Evolutionary conservation across 1,284 basidiomycete genomes (phyloP), one percentile per base, ranked within the genome.

Genomic region (Kwoniella shivajii): DNA sequence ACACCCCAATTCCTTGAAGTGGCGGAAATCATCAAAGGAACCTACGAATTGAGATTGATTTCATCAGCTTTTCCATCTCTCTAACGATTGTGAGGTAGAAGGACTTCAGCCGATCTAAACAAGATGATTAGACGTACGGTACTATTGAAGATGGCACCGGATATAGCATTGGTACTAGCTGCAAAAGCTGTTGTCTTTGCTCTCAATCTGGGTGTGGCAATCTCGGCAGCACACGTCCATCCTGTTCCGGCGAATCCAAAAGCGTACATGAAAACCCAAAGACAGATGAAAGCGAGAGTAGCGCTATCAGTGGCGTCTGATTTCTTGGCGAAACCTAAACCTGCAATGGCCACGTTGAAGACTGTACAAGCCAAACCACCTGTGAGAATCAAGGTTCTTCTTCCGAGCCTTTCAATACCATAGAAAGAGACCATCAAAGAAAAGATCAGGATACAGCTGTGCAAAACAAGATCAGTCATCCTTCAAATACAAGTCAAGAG

Each of bases 21-120:
- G 14, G 57, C 43, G 5, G 57, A 50, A 6, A 64, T 44, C 65
- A 71, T 67, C 27, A 66, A 51, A 0, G 69, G 65, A 0, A 67
- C 64, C 33, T 16, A 43, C 48, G 30, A 57, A 63, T 18, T n/a
- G n/a, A n/a, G n/a, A n/a, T n/a, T n/a, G n/a, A n/a, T n/a, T n/a
- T n/a, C n/a, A n/a, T n/a, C n/a, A n/a, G n/a, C n/a, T n/a, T n/a
- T n/a, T n/a, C n/a, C n/a, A n/a, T n/a, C n/a, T n/a, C n/a, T n/a
- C n/a, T n/a, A n/a, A n/a, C n/a, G n/a, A n/a, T n/a, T n/a, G n/a
- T n/a, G n/a, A n/a, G n/a, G n/a, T n/a, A n/a, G n/a, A n/a, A n/a
- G n/a, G n/a, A n/a, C n/a, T n/a, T n/a, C n/a, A n/a, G n/a, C n/a
- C n/a, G n/a, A n/a, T n/a, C 10, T 11, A 6, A 38, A 18, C 6